phyloP scores from a whole-genome alignment of 1,139 yeast genomes.

The Arxiozyma slooffiae region DNA sequence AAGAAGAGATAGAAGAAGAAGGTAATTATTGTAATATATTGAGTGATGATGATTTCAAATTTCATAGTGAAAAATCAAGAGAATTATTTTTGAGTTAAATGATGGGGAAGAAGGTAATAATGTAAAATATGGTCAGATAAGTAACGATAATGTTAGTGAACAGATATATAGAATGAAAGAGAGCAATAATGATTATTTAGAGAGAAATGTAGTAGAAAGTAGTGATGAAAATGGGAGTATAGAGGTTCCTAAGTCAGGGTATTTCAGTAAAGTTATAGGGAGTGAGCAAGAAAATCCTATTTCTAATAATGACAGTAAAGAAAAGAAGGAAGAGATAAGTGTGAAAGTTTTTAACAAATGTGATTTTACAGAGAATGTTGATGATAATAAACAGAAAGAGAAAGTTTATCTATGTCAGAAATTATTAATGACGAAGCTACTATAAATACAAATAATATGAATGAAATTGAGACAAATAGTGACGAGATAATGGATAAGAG shows the following conservation, averaged over 20 bases:
- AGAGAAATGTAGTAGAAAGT: neutral
- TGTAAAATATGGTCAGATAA: conserved; percentile 5
- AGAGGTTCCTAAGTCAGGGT: conserved; percentile 19
- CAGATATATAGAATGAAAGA: neutral
- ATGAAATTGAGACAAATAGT: neutral
- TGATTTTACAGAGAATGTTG: neutral
- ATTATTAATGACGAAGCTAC: conserved; percentile 4
- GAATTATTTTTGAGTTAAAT: conserved; percentile 12
- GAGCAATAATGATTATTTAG: neutral
- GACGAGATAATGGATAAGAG: conserved; percentile 3
- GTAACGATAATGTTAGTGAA: neutral
- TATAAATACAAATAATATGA: neutral
- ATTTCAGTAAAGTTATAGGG: conserved; percentile 19
- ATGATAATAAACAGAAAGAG: conserved; percentile 4
- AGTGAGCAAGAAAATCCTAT: neutral
- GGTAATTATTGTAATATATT: neutral
- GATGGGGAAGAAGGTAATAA: conserved; percentile 9
- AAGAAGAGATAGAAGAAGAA: neutral
- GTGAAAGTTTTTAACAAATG: neutral
- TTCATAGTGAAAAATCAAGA: conserved; percentile 9
- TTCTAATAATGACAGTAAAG: neutral
- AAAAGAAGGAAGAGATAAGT: neutral
- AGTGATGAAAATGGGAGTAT: conserved; percentile 6
- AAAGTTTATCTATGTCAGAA: conserved; percentile 4
- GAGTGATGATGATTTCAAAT: conserved; percentile 9